phyloP scores from a whole-genome alignment of 352 stramenopile species.

The Globisporangium polare region DNA sequence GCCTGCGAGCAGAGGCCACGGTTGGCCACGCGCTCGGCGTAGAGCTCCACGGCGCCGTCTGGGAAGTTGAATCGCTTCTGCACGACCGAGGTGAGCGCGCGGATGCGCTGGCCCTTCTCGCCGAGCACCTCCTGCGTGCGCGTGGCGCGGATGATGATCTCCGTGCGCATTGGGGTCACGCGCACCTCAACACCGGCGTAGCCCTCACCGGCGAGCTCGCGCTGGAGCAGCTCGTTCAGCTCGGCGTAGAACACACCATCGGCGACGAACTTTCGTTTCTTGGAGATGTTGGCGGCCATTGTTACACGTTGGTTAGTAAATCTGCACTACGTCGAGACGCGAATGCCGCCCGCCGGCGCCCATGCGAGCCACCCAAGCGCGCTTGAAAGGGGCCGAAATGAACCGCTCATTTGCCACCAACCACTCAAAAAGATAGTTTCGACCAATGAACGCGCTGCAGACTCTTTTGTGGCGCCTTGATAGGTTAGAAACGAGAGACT shows the following conservation, averaged over 20 bases:
- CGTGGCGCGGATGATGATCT: conserved; percentile 99
- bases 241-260: conserved; percentile 99
- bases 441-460: too few relatives aligned
- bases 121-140: conserved; percentile 98
- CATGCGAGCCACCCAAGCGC: neutral
- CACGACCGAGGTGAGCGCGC: conserved; percentile 98
- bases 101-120: conserved; percentile 99
- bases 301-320: conserved; percentile 21
- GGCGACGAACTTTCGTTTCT: conserved; percentile 99
- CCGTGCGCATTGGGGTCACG: conserved; percentile 98
- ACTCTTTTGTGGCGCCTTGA: too few relatives aligned
- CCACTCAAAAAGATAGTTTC: conserved; percentile 6
- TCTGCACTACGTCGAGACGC: conserved; percentile 10
- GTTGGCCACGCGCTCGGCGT: conserved; percentile 98
- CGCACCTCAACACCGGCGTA: conserved; percentile 99
- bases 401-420: conserved; percentile 1
- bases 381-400: too few relatives aligned
- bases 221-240: conserved; percentile 98
- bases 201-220: conserved; percentile 97
- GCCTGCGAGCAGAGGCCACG: conserved; percentile 98
- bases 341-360: neutral
- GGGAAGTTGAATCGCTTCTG: conserved; percentile 99
- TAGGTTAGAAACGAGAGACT: too few relatives aligned
- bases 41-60: conserved; percentile 96
- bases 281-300: conserved; percentile 94